Evolutionary conservation across 495 filamentous ascomycete genomes (phyloP), one percentile per base, ranked within the genome.

Genomic region (Articulospora tetracladia): DNA sequence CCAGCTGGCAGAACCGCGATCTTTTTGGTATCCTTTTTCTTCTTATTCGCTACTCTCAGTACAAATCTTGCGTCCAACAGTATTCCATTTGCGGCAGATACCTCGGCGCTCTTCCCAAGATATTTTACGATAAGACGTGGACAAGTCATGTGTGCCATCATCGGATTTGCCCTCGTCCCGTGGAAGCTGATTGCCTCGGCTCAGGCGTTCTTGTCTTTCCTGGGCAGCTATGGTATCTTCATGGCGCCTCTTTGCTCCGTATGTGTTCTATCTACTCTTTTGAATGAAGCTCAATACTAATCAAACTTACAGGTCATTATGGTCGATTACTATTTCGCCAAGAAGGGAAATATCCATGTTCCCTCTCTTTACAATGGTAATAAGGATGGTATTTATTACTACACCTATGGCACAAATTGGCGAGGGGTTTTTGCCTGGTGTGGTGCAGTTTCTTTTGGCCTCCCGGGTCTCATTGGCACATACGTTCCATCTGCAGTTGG

Each of bases 391-490:
- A 63, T 54, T n/a, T 74, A 74, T 53, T 72, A 63, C 59, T 74
- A 70, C 47, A 70, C 67, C 68, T 55, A 73, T 2, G 72, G 72
- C 4, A 20, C 72, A 11, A 74, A 73, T 46, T 74, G 70, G 70
- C 55, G 72, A 15, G 69, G 66, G 2, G 57, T 69, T 44, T 55
- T 66, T 17, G 62, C 72, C 13, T 74, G 72, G 72, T 47, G 69
- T 34, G 69, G n/a, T n/a, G n/a, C n/a, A n/a, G n/a, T n/a, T n/a
- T n/a, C n/a, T n/a, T n/a, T n/a, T n/a, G n/a, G n/a, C n/a, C n/a
- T n/a, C n/a, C n/a, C n/a, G n/a, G n/a, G n/a, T n/a, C n/a, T n/a
- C n/a, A n/a, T n/a, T n/a, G n/a, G n/a, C n/a, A n/a, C n/a, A n/a
- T n/a, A n/a, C n/a, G n/a, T n/a, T n/a, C n/a, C n/a, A n/a, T n/a